Evolutionary conservation across 148 eudicot species (phyloP), one percentile per base, ranked within the genome.

Genomic region (Beta vulgaris): DNA sequence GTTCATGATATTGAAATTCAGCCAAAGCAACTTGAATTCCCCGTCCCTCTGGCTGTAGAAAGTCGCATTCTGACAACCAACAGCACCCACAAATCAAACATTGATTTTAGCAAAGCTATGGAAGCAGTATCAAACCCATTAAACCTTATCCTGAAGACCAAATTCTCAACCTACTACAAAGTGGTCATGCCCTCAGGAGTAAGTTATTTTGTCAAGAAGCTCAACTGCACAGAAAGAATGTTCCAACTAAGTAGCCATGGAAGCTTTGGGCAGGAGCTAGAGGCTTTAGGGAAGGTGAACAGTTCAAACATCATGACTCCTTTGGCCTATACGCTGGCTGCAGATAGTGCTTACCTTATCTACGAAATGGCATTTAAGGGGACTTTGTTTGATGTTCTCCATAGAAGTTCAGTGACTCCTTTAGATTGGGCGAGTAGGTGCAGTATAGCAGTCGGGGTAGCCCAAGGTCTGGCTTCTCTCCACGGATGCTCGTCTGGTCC

Each of bases 231-330:
- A 6, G 91, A 88, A 77, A 88, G 83, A 75, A 79, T 90, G 46
- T 82, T 86, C 76, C 91, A 87, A 65, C 34, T 77, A 72, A 84
- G 85, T 21, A 81, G 65, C 83, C 90, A 78, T 23, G 91, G 88
- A 40, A 84, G 67, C 65, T 88, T 93, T 42, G 82, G 81, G 26
- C 82, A 82, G 73, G 98, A 91, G 86, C 81, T 93, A 12, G 81
- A 82, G 75, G 75, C 74, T 64, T 60, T 93, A 40, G 91, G 89
- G 70, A 87, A 82, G 88, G 72, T 90, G 76, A 88, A 67, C 80
- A 91, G 85, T 79, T 87, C 98, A 13, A 93, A 90, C 82, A 81
- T 91, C 70, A 91, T 93, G 97, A 82, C 83, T 65, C 98, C 98
- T 66, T 77, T 93, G 65, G 98, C 95, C 37, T 93, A 91, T 61